phyloP scores from a whole-genome alignment of 179 eudicot genomes.

The Patellifolia procumbens region DNA sequence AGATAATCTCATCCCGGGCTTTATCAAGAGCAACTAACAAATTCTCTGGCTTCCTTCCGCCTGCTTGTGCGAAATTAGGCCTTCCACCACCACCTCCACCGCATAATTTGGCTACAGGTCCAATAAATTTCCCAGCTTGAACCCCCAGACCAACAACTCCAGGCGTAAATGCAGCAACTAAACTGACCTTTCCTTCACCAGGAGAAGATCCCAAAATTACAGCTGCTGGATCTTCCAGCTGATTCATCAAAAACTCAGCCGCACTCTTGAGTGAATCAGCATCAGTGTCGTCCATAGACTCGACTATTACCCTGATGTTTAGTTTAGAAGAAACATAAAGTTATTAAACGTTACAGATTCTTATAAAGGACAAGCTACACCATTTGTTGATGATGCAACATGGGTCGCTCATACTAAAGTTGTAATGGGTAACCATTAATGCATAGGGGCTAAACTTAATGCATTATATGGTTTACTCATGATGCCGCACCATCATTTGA shows the following conservation, averaged over 20 bases:
- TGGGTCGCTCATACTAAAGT: too few relatives aligned
- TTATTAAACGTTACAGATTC: too few relatives aligned
- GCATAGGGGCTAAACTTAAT: too few relatives aligned
- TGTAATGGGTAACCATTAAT: background rate
- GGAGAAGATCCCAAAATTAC: slow-evolving; percentile 89
- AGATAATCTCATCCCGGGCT: slow-evolving; percentile 66
- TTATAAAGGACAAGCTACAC: too few relatives aligned
- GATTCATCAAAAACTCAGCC: slow-evolving; percentile 65
- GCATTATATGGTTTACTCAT: too few relatives aligned
- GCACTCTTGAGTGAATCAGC: slow-evolving; percentile 91
- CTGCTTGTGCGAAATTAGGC: slow-evolving; percentile 95
- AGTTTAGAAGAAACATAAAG: background rate
- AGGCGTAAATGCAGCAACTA: slow-evolving; percentile 82
- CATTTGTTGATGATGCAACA: too few relatives aligned
- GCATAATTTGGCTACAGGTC: slow-evolving; percentile 82
- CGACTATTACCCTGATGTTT: slow-evolving; percentile 68
- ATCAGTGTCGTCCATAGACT: slow-evolving; percentile 83
- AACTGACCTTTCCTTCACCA: slow-evolving; percentile 76
- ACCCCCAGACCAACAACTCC: slow-evolving; percentile 69
- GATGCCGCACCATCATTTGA: too few relatives aligned
- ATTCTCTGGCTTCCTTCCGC: slow-evolving; percentile 87
- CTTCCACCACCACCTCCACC: slow-evolving; percentile 97
- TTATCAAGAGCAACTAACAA: slow-evolving; percentile 67
- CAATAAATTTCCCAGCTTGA: slow-evolving; percentile 88
- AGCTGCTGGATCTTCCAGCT: slow-evolving; percentile 80